A percentile compares a stretch with the other conserved stretches of the same genome.
Evolutionary conservation across 345 rosid species (phyloP).

Genomic region (Eucalyptus coolabah): DNA sequence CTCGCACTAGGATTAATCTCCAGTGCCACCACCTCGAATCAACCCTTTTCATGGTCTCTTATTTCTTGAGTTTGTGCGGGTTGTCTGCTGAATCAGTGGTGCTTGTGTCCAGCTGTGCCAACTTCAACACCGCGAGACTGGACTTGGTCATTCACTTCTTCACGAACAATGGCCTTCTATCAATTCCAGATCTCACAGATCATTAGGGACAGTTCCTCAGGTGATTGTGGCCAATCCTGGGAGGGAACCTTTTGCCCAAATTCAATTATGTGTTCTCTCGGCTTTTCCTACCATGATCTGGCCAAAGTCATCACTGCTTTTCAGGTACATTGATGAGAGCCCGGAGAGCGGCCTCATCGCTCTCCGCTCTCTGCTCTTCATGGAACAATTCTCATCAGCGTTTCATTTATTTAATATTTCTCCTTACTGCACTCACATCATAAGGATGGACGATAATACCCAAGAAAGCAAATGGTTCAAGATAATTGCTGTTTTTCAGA

Average conservation of each 20-base stretch:
- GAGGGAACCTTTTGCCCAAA: constrained; percentile 17
- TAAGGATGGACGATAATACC: neutral
- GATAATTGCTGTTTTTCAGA: neutral
- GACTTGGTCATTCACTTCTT: neutral
- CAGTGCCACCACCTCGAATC: neutral
- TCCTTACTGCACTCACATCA: neutral
- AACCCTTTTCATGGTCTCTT: neutral
- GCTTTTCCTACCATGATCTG: neutral
- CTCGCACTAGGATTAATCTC: neutral
- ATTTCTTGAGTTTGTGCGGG: neutral
- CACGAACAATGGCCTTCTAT: constrained; percentile 1
- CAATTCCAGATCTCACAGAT: constrained; percentile 1
- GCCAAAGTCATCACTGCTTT: neutral
- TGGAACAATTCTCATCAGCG: neutral
- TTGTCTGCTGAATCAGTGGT: neutral
- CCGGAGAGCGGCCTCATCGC: neutral
- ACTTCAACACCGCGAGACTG: neutral
- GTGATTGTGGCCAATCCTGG: neutral
- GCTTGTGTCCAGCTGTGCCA: neutral
- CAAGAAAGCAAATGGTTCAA: neutral
- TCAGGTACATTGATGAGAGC: neutral
- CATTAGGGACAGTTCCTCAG: neutral
- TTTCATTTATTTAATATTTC: neutral
- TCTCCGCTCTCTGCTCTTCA: neutral
- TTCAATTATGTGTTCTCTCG: constrained; percentile 9